These are phyloP conservation scores for Nannizzia gypsea DNA, from an alignment of 2,329 filamentous ascomycete genomes.

Conservation along the genomic window DNA sequence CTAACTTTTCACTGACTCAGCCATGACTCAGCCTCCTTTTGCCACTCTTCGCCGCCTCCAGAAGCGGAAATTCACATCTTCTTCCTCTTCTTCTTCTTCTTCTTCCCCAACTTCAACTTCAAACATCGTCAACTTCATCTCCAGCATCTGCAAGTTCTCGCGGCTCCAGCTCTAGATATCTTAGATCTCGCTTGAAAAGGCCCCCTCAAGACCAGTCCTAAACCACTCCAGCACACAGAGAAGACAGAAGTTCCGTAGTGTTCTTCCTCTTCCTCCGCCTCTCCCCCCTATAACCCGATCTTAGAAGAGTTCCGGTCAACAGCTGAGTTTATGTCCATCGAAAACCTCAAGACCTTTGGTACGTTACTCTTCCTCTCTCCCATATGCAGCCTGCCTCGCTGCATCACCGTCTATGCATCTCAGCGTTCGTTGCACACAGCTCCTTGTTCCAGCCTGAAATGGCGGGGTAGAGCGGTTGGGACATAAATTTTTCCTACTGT, in stretches of 20 bases:
- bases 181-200: neutral
- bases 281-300: conserved; percentile 25
- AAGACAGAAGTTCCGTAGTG: conserved; percentile 11
- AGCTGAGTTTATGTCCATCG: conserved; percentile 93
- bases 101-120: neutral
- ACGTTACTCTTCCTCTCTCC: conserved; percentile 31
- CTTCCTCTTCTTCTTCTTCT: conserved; percentile 4
- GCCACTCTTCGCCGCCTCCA: conserved; percentile 6
- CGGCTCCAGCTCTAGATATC: conserved; percentile 1
- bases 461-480: conserved; percentile 27
- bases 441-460: conserved; percentile 12
- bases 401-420: neutral
- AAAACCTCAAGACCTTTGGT: conserved; percentile 97
- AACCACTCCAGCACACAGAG: neutral
- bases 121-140: conserved; percentile 2
- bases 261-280: conserved; percentile 8
- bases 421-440: neutral
- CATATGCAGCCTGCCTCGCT: neutral
- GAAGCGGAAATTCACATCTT: neutral
- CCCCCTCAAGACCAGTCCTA: neutral
- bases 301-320: conserved; percentile 46
- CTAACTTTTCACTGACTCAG: conserved; percentile 7
- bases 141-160: conserved; percentile 4
- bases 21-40: neutral
- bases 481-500: conserved; percentile 10